A percentile compares a stretch with the other conserved stretches of the same genome.
phyloP scores from a whole-genome alignment of 2,329 filamentous ascomycete genomes.

The Colletotrichum echinochloae region DNA sequence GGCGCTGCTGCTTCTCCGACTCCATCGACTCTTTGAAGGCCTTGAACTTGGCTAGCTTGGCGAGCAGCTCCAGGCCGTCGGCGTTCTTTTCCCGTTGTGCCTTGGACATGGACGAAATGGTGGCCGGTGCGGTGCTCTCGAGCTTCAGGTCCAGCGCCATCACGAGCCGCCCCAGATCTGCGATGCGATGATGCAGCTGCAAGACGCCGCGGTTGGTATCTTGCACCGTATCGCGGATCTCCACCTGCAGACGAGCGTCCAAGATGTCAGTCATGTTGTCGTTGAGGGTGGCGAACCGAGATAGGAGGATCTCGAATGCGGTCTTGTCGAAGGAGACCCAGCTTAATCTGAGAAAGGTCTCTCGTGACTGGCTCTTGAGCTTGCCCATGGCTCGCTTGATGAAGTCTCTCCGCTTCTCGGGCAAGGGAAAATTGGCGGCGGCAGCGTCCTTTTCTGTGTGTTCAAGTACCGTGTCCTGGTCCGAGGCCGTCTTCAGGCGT shows the following conservation, averaged over 20 bases:
- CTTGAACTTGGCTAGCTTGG: constrained; percentile 62
- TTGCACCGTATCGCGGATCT: constrained; percentile 61
- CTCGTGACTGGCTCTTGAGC: constrained; percentile 53
- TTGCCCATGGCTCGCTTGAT: constrained; percentile 58
- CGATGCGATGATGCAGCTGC: constrained; percentile 60
- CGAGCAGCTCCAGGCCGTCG: constrained; percentile 54
- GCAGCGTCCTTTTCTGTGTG: constrained; percentile 59
- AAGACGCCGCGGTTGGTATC: constrained; percentile 61
- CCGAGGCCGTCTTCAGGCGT: constrained; percentile 50
- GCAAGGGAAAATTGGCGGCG: constrained; percentile 58
- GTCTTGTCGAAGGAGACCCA: constrained; percentile 62
- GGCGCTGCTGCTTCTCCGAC: constrained; percentile 23
- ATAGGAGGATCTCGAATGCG: constrained; percentile 58
- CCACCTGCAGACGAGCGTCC: constrained; percentile 59
- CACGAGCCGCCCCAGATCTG: constrained; percentile 59
- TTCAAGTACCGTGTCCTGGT: constrained; percentile 50
- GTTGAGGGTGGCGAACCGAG: constrained; percentile 58
- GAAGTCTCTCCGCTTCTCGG: constrained; percentile 54
- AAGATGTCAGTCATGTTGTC: constrained; percentile 62
- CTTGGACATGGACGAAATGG: constrained; percentile 49
- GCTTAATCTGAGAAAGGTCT: constrained; percentile 51
- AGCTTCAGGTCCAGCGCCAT: constrained; percentile 59
- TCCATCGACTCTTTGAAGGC: constrained; percentile 63
- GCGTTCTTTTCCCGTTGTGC: constrained; percentile 54
- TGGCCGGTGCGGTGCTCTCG: constrained; percentile 45